Evolutionary conservation across 768 basidiomycete species (phyloP).

Genomic region (Gloeopeniophorella convolvens): DNA sequence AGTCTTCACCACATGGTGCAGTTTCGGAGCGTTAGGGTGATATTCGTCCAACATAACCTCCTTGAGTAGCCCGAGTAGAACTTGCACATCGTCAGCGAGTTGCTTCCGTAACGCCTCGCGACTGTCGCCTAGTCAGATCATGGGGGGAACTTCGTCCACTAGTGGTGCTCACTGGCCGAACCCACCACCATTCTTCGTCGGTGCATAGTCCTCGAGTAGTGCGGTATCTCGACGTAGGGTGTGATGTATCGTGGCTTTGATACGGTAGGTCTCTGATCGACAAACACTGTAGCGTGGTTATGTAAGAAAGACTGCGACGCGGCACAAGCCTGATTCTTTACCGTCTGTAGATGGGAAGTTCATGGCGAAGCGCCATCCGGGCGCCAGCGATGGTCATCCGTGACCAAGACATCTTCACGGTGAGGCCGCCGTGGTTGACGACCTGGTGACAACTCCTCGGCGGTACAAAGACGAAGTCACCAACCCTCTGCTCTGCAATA

Average conservation of each 20-base stretch:
- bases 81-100: conserved; percentile 25
- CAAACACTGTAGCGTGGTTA: conserved; percentile 55
- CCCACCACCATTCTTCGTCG: neutral
- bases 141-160: neutral
- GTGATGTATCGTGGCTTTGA: conserved; percentile 60
- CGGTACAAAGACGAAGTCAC: conserved; percentile 77
- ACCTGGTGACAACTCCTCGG: conserved; percentile 81
- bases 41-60: conserved; percentile 47
- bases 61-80: conserved; percentile 42
- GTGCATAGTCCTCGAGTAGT: conserved; percentile 16
- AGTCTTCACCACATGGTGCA: conserved; percentile 8
- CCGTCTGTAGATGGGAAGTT: conserved; percentile 78
- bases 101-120: conserved; percentile 5
- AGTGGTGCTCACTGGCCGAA: neutral
- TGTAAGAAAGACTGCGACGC: neutral
- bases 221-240: conserved; percentile 37
- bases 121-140: neutral
- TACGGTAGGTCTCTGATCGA: conserved; percentile 67
- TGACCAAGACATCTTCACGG: conserved; percentile 82
- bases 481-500: conserved; percentile 63
- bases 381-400: conserved; percentile 69
- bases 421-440: conserved; percentile 72
- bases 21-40: conserved; percentile 13
- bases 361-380: conserved; percentile 54
- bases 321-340: conserved; percentile 29